phyloP scores from a whole-genome alignment of 208 protist genomes.

The Tritrichomonas musculus region DNA sequence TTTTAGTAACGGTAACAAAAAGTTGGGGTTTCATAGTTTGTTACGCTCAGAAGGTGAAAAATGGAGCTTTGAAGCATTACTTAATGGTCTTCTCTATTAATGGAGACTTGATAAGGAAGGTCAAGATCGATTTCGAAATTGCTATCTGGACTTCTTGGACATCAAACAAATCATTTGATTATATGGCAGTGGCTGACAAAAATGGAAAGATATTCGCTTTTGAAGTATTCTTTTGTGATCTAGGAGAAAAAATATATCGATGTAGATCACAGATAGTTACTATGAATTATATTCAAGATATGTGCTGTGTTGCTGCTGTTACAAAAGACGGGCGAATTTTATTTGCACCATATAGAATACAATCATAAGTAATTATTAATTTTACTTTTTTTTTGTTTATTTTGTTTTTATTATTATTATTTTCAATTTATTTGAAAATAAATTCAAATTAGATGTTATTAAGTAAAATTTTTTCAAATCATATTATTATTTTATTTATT shows the following conservation, averaged over 20 bases:
- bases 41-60: background rate
- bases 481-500: background rate
- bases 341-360: background rate
- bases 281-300: background rate
- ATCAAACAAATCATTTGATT: background rate
- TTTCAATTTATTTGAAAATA: background rate
- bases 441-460: background rate
- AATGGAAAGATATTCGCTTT: background rate
- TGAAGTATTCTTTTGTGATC: constrained; percentile 1
- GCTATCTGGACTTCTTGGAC: background rate
- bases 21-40: background rate
- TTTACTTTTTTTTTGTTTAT: too few relatives aligned
- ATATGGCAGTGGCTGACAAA: background rate
- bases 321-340: background rate
- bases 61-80: background rate
- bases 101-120: background rate
- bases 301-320: background rate
- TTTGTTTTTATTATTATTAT: too few relatives aligned
- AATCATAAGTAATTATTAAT: background rate
- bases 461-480: background rate
- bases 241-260: background rate
- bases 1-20: background rate
- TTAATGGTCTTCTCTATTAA: background rate
- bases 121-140: background rate
- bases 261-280: background rate